Conservation (phyloP, 768 basidiomycete species). For the Naganishia vishniacii region DNA sequence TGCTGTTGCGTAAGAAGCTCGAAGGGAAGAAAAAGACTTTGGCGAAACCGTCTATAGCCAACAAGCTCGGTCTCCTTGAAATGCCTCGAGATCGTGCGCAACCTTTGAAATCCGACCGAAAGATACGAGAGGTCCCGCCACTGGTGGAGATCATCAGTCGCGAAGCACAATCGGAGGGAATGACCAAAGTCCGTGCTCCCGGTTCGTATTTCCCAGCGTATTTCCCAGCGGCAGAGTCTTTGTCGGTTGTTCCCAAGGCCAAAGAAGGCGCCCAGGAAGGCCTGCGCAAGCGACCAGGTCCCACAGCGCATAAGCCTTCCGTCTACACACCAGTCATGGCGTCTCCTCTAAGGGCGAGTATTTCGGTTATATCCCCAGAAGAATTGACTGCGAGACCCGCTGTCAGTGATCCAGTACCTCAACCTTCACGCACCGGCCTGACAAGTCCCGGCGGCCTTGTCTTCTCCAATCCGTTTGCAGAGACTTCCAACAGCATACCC, state of each 20-base stretch:
- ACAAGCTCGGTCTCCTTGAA: neutral
- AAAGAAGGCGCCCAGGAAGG: neutral
- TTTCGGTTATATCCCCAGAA: neutral
- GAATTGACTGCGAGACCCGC: neutral
- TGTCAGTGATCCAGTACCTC: neutral
- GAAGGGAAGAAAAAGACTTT: neutral
- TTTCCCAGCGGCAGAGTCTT: neutral
- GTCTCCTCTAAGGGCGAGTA: constrained; percentile 6
- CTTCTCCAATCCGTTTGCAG: constrained; percentile 4
- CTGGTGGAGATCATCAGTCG: neutral
- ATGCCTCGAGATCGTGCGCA: neutral
- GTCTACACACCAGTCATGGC: constrained; percentile 2
- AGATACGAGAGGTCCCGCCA: neutral
- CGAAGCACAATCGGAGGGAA: neutral
- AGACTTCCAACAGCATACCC: no score
- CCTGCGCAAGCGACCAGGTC: constrained; percentile 1
- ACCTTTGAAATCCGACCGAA: neutral
- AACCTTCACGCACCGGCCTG: neutral
- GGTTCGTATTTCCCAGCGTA: constrained; percentile 10
- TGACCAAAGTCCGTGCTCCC: neutral
- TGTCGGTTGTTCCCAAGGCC: neutral
- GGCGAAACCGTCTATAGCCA: neutral
- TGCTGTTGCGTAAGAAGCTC: constrained; percentile 9
- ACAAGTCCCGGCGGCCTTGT: neutral
- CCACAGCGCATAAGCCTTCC: neutral